These are phyloP conservation scores for Colletotrichum gigasporum DNA, from an alignment of 2,329 filamentous ascomycete species.

Conservation along the genomic window DNA sequence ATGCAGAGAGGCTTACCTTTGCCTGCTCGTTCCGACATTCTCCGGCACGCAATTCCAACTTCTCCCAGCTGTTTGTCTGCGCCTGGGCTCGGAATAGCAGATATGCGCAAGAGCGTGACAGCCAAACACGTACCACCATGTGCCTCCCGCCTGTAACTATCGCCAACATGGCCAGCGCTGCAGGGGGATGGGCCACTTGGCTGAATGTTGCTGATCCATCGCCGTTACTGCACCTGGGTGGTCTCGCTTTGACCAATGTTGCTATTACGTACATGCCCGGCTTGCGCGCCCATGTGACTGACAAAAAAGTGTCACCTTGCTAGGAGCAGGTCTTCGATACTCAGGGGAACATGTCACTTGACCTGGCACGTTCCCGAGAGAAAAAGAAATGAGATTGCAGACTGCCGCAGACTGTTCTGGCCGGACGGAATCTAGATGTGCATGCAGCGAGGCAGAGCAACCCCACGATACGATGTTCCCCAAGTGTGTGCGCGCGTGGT, in stretches of 20 bases:
- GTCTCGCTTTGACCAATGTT: slow-evolving; percentile 9
- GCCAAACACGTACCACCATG: no score
- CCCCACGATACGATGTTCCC: not conserved
- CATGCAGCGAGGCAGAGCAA: not conserved
- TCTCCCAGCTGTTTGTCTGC: not conserved
- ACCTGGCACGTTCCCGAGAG: not conserved
- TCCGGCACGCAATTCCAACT: slow-evolving; percentile 19
- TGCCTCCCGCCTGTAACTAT: not conserved
- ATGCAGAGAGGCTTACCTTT: slow-evolving; percentile 18
- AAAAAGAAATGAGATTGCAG: not conserved
- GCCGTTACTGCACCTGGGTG: not conserved
- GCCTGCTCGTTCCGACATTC: slow-evolving; percentile 27
- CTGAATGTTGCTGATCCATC: slow-evolving; percentile 18
- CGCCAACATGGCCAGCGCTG: not conserved
- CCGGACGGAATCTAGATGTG: not conserved
- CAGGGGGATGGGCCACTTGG: not conserved
- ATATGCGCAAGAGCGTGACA: not conserved
- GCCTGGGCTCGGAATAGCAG: not conserved
- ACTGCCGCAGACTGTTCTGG: slow-evolving; percentile 7
- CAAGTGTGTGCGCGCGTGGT: no score
- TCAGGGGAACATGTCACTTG: slow-evolving; percentile 9
- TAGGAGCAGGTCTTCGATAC: not conserved
- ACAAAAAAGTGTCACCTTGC: not conserved
- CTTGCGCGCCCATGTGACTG: slow-evolving; percentile 13
- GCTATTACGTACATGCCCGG: slow-evolving; percentile 19